A percentile compares a stretch with the other conserved stretches of the same genome.
Evolutionary conservation across 2,329 filamentous ascomycete genomes (phyloP).

Genomic region (Monascus ruber): DNA sequence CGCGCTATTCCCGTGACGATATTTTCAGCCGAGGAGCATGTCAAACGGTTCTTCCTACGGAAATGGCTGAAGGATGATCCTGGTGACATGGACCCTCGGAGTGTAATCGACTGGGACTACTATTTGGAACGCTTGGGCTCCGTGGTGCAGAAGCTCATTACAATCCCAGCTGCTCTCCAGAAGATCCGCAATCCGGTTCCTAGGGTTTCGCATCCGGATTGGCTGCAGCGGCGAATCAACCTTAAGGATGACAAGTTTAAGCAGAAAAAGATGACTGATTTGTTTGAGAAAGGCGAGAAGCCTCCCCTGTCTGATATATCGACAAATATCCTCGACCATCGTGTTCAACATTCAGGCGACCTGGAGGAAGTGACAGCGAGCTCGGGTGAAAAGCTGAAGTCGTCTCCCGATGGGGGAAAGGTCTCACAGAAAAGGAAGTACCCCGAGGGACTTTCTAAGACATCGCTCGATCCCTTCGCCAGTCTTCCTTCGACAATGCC

Average conservation of each 20-base stretch:
- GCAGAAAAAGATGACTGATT: slow-evolving; percentile 95
- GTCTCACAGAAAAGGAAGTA: slow-evolving; percentile 60
- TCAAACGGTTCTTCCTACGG: slow-evolving; percentile 79
- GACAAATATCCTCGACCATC: slow-evolving; percentile 50
- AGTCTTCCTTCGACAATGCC: slow-evolving; percentile 76
- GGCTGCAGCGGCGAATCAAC: slow-evolving; percentile 87
- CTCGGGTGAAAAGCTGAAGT: slow-evolving; percentile 55
- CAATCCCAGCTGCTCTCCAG: slow-evolving; percentile 91
- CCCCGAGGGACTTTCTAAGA: slow-evolving; percentile 50
- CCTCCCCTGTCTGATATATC: slow-evolving; percentile 61
- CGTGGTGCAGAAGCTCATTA: slow-evolving; percentile 97
- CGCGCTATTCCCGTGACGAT: slow-evolving; percentile 91
- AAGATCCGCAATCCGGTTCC: slow-evolving; percentile 93
- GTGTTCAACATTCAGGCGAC: slow-evolving; percentile 48
- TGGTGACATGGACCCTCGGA: slow-evolving; percentile 76
- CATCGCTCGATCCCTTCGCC: slow-evolving; percentile 66
- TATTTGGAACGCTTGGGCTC: slow-evolving; percentile 92
- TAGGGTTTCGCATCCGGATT: slow-evolving; percentile 86
- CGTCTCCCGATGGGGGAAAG: slow-evolving; percentile 41
- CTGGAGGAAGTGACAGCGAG: slow-evolving; percentile 65
- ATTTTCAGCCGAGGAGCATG: slow-evolving; percentile 80
- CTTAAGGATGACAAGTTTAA: slow-evolving; percentile 96
- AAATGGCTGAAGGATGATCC: slow-evolving; percentile 97
- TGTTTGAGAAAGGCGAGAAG: slow-evolving; percentile 55
- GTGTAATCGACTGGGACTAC: slow-evolving; percentile 91